These are phyloP conservation scores for Colletotrichum tofieldiae DNA, from an alignment of 2,329 filamentous ascomycete species.

Conservation along the genomic window DNA sequence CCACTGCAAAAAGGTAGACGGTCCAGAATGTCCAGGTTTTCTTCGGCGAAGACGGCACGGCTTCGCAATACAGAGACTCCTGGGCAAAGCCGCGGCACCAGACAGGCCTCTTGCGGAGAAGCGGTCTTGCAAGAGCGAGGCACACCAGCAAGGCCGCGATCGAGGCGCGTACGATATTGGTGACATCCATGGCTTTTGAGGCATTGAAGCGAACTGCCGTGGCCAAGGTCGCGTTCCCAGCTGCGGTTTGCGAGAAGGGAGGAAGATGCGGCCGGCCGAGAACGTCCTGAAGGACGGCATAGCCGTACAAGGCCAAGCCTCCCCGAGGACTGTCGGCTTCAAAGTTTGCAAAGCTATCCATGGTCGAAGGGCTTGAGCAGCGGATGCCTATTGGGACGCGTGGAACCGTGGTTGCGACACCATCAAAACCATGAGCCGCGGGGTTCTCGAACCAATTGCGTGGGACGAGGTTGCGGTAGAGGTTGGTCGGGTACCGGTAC, in stretches of 20 bases:
- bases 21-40: slow-evolving; percentile 58
- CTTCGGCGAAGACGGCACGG: slow-evolving; percentile 43
- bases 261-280: slow-evolving; percentile 17
- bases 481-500: slow-evolving; percentile 16
- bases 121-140: slow-evolving; percentile 46
- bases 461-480: not conserved
- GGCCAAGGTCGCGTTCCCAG: not conserved
- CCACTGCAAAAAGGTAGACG: slow-evolving; percentile 52
- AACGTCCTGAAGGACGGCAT: slow-evolving; percentile 34
- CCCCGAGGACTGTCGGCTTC: not conserved
- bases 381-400: slow-evolving; percentile 7
- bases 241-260: not conserved
- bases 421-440: slow-evolving; percentile 19
- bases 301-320: slow-evolving; percentile 23
- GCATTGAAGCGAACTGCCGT: slow-evolving; percentile 1
- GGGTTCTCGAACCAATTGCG: slow-evolving; percentile 14
- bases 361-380: slow-evolving; percentile 19
- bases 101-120: slow-evolving; percentile 53
- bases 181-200: slow-evolving; percentile 14
- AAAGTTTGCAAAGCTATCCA: slow-evolving; percentile 28
- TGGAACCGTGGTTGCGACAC: slow-evolving; percentile 27
- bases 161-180: slow-evolving; percentile 49
- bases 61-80: slow-evolving; percentile 50
- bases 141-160: slow-evolving; percentile 51
- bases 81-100: slow-evolving; percentile 62